These are phyloP conservation scores for Lasiodiplodia hormozganensis DNA, from an alignment of 2,329 filamentous ascomycete species.

Conservation along the genomic window DNA sequence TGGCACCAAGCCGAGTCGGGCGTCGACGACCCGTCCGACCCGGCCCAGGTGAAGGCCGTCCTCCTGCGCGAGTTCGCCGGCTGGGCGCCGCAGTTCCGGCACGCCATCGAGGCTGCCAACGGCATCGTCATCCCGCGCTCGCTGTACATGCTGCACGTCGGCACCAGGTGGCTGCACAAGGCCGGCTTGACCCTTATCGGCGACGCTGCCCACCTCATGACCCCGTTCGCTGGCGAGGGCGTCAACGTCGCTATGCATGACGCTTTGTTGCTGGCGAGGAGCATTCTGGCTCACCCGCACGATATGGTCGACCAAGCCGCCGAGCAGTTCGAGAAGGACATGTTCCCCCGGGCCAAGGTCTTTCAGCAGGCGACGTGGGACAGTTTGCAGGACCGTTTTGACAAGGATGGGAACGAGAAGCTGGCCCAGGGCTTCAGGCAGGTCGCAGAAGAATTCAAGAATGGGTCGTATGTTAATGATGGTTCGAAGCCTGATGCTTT, in stretches of 20 bases:
- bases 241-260: slow-evolving; percentile 66
- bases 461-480: neutral
- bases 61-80: slow-evolving; percentile 46
- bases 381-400: slow-evolving; percentile 3
- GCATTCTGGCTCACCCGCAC: neutral
- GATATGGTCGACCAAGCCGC: slow-evolving; percentile 40
- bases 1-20: slow-evolving; percentile 50
- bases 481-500: neutral
- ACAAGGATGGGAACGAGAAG: neutral
- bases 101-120: slow-evolving; percentile 33
- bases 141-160: slow-evolving; percentile 62
- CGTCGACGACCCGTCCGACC: slow-evolving; percentile 50
- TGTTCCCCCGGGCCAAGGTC: slow-evolving; percentile 37
- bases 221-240: slow-evolving; percentile 64
- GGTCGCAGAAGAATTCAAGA: neutral
- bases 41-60: slow-evolving; percentile 44
- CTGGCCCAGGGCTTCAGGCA: neutral
- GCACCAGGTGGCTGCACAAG: slow-evolving; percentile 56
- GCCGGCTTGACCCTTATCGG: slow-evolving; percentile 63
- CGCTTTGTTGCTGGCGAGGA: slow-evolving; percentile 54
- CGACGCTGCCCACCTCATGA: slow-evolving; percentile 67
- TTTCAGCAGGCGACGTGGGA: slow-evolving; percentile 44
- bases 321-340: slow-evolving; percentile 30
- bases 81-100: slow-evolving; percentile 22
- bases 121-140: slow-evolving; percentile 36